A percentile compares a stretch with the other conserved stretches of the same genome.
These are phyloP conservation scores for Nigrospora osmanthi DNA, from an alignment of 2,329 filamentous ascomycete species.

Conservation along the genomic window DNA sequence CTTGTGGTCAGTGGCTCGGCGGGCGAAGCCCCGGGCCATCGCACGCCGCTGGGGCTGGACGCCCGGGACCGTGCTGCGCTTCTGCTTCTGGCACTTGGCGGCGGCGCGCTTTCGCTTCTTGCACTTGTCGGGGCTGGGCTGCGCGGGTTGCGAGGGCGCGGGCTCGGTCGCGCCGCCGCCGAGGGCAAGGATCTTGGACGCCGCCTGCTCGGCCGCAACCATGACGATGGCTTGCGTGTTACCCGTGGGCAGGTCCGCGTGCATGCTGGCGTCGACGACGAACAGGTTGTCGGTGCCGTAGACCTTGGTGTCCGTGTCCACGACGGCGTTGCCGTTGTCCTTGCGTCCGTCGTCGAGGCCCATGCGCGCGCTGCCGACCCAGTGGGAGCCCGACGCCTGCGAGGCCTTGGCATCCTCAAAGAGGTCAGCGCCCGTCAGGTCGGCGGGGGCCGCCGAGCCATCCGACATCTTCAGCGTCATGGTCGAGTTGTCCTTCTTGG, in stretches of 20 bases:
- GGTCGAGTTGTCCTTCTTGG: slow-evolving; percentile 4
- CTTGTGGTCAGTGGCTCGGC: too few relatives aligned
- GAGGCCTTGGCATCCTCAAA: slow-evolving; percentile 6
- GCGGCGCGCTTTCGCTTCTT: too few relatives aligned
- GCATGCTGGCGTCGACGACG: slow-evolving; percentile 59
- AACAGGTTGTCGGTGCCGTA: slow-evolving; percentile 61
- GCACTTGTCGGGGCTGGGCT: too few relatives aligned
- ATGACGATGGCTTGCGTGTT: slow-evolving; percentile 39
- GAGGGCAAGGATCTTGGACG: slow-evolving; percentile 19
- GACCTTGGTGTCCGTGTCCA: slow-evolving; percentile 56
- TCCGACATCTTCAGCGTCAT: slow-evolving; percentile 5
- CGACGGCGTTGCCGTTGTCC: slow-evolving; percentile 45
- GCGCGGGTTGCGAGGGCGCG: neutral
- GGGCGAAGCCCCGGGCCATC: too few relatives aligned
- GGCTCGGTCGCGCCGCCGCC: neutral
- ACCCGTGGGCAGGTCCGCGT: slow-evolving; percentile 59
- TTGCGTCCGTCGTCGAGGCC: slow-evolving; percentile 37
- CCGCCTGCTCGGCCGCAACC: slow-evolving; percentile 23
- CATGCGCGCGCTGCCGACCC: slow-evolving; percentile 6
- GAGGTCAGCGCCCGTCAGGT: slow-evolving; percentile 5
- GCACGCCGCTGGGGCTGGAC: too few relatives aligned
- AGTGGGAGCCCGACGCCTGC: slow-evolving; percentile 7
- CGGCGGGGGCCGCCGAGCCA: slow-evolving; percentile 3
- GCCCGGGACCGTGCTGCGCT: too few relatives aligned
- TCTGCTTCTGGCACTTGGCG: too few relatives aligned